phyloP scores from a whole-genome alignment of 306 rosid species.

The Cucumis cinereus region DNA sequence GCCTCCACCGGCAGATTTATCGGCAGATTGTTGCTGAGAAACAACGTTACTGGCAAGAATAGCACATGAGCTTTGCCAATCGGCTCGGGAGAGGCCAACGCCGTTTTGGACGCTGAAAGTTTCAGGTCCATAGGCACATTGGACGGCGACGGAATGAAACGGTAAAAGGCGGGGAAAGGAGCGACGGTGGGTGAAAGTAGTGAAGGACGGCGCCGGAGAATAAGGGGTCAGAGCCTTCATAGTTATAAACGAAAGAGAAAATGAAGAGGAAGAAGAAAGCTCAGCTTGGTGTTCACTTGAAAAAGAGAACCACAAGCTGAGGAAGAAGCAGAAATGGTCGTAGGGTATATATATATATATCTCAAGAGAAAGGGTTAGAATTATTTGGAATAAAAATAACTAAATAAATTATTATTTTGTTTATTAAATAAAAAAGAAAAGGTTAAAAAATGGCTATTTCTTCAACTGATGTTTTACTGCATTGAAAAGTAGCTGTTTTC shows the following conservation, averaged over 20 bases:
- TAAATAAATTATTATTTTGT: no score
- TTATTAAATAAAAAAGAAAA: background rate
- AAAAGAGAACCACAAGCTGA: constrained; percentile 77
- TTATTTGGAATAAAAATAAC: no score
- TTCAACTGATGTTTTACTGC: background rate
- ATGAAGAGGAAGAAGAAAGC: background rate
- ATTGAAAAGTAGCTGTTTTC: constrained; percentile 2
- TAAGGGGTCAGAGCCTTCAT: constrained; percentile 57
- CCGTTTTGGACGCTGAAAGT: constrained; percentile 31
- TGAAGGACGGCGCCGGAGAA: constrained; percentile 26
- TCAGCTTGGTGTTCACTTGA: constrained; percentile 56
- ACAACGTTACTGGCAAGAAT: constrained; percentile 68
- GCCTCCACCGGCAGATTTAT: constrained; percentile 3
- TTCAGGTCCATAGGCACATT: constrained; percentile 40
- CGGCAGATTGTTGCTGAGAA: constrained; percentile 30
- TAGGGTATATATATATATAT: constrained; percentile 43
- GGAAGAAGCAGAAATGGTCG: constrained; percentile 5
- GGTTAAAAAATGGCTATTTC: background rate
- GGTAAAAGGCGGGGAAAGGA: constrained; percentile 7
- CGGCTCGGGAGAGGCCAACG: constrained; percentile 42
- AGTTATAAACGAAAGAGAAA: background rate
- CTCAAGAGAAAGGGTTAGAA: background rate
- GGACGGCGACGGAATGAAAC: constrained; percentile 13
- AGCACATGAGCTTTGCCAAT: constrained; percentile 92
- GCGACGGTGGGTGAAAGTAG: background rate